Base-by-base conservation (phyloP, 805 yeast species). In the Grigorovia humatica region DNA sequence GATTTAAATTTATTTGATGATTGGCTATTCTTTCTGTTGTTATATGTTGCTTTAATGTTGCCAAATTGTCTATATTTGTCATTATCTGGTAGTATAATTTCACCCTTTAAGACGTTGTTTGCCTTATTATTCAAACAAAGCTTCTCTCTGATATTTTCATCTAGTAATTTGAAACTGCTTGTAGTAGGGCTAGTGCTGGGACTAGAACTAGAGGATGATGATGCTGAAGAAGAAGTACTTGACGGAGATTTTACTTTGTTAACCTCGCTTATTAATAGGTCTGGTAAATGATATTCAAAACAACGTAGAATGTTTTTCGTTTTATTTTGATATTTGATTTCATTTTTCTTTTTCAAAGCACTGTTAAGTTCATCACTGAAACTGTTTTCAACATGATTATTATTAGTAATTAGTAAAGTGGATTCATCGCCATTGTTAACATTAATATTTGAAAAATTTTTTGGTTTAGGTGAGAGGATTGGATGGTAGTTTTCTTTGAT, bases 221-320 rank as follows among this genome's bases (percentile, higher is more conserved):
- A 7, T 12, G 23, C 20, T 13, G 13, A 38, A 18, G 12, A 18
- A 13, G 38, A 12, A 47, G 46, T 30, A 8, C 4, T 44, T 4
- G 19, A 27, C 15, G 40, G 17, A 13, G 38, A 32, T 32, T 32
- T 32, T 3, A 32, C 48, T 19, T 18, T 55, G n/a, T 32, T 32
- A 32, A 9, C 11, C 15, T 32, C 38, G 15, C 38, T 32, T 9
- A 32, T 32, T 32, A 32, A 32, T 19, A 58, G 42, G 50, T 63
- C 61, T 1, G 69, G 69, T 9, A 65, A 47, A 38, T 56, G 63
- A 49, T 61, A 65, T 52, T 65, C 68, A 29, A 54, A 61, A 57
- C 69, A 65, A 40, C 57, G 55, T 45, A 65, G 55, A 9, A 52
- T 52, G 42, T 60, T 57, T 32, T 32, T 32, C 3, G 38, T 32